Evolutionary conservation across 805 yeast species (phyloP).

Genomic region (Wickerhamiella siamensis): DNA sequence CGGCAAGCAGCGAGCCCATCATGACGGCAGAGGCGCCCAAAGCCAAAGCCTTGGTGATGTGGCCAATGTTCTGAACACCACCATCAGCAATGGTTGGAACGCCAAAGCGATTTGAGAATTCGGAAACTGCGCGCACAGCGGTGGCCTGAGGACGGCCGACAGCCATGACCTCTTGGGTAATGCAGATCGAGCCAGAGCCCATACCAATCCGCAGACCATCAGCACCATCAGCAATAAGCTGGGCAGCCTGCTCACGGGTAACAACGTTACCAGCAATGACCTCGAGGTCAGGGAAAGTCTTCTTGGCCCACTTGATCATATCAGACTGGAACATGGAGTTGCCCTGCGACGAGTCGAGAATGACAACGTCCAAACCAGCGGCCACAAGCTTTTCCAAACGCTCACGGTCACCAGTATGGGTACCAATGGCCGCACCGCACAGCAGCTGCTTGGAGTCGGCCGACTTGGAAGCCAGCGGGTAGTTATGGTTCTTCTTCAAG

Average conservation of each 20-base stretch:
- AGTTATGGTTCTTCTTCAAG: slow-evolving; percentile 86
- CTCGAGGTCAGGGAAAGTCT: slow-evolving; percentile 61
- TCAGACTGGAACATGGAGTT: slow-evolving; percentile 89
- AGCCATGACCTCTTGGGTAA: slow-evolving; percentile 99
- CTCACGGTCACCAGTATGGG: slow-evolving; percentile 73
- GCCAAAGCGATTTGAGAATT: slow-evolving; percentile 89
- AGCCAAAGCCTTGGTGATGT: slow-evolving; percentile 90
- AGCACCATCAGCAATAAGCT: slow-evolving; percentile 86
- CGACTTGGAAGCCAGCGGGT: slow-evolving; percentile 91
- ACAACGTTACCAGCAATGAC: slow-evolving; percentile 97
- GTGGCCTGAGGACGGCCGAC: slow-evolving; percentile 99
- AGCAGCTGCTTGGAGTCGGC: slow-evolving; percentile 84
- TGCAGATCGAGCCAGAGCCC: slow-evolving; percentile 99
- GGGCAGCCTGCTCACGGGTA: slow-evolving; percentile 97
- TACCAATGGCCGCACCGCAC: slow-evolving; percentile 98
- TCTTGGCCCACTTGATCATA: slow-evolving; percentile 85
- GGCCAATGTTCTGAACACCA: slow-evolving; percentile 98
- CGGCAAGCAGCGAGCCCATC: slow-evolving; percentile 99
- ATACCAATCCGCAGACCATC: slow-evolving; percentile 98
- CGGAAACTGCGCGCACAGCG: slow-evolving; percentile 87
- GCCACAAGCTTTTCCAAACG: slow-evolving; percentile 75
- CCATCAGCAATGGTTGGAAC: slow-evolving; percentile 99
- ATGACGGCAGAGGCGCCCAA: slow-evolving; percentile 93
- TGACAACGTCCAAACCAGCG: slow-evolving; percentile 95
- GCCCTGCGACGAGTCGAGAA: slow-evolving; percentile 94